Percentiles rank a stretch among this genome's conserved stretches.
phyloP scores from a whole-genome alignment of 345 rosid species.

The Populus deltoides region DNA sequence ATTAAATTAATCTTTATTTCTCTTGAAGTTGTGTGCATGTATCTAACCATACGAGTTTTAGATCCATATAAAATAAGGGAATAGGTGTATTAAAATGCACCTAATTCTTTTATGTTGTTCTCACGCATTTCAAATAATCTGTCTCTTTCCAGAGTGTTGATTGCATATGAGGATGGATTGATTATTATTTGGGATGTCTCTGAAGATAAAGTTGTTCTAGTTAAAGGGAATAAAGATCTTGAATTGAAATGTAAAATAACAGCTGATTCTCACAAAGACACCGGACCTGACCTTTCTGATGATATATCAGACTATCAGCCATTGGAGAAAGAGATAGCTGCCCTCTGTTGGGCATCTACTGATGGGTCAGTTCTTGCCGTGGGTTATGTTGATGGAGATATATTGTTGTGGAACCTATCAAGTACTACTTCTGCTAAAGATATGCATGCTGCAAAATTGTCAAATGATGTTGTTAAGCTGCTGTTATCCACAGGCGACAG shows the following conservation, averaged over 20 bases:
- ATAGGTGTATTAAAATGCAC: not conserved
- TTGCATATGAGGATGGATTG: slow-evolving; percentile 29
- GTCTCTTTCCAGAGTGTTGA: slow-evolving; percentile 20
- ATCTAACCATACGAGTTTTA: not conserved
- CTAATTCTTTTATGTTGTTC: not conserved
- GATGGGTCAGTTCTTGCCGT: slow-evolving; percentile 32
- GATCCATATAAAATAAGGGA: not conserved
- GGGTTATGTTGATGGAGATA: slow-evolving; percentile 35
- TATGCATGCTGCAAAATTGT: slow-evolving; percentile 7
- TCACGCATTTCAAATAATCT: not conserved
- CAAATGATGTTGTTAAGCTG: slow-evolving; percentile 26
- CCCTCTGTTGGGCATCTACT: slow-evolving; percentile 32
- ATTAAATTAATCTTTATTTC: not conserved
- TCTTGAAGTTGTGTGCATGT: not conserved
- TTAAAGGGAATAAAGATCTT: slow-evolving; percentile 28
- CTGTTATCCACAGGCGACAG: slow-evolving; percentile 22
- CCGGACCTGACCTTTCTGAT: slow-evolving; percentile 9
- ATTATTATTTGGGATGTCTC: slow-evolving; percentile 28
- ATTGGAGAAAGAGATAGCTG: slow-evolving; percentile 26
- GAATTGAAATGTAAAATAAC: slow-evolving; percentile 18
- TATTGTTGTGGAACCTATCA: slow-evolving; percentile 29
- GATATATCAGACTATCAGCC: slow-evolving; percentile 16
- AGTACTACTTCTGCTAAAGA: slow-evolving; percentile 8
- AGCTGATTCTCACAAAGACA: slow-evolving; percentile 11
- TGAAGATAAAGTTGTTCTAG: slow-evolving; percentile 22